Base-by-base conservation (phyloP, 1,284 basidiomycete species). In the Heterobasidion occidentale region DNA sequence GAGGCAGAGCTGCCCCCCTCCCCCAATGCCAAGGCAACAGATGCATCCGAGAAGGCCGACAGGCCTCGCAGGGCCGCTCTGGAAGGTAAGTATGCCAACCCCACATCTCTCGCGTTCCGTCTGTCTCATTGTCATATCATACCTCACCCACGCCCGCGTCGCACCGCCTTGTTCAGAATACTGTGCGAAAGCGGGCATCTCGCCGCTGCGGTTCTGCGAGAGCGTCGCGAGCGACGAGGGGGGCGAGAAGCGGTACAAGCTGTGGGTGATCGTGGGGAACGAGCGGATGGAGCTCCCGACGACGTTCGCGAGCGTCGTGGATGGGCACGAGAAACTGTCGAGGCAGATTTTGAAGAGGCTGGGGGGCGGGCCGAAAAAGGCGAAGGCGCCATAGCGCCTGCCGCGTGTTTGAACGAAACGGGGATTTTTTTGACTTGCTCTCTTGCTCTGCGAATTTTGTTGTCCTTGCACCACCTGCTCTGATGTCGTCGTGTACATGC, bases 251-350 rank as follows among this genome's bases (percentile, higher is more conserved):
- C 63, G 60, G 49, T 70, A 68, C 59, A 70, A 69, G 44, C 73
- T 75, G 7, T 78, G 76, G 76, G 67, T 77, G 17, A 64, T 74
- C 48, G 65, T 78, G 48, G 76, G 71, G 9, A 67, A 65, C 56
- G 72, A 74, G 57, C 66, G 68, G 51, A 66, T 73, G 53, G 76
- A 78, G 61, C 65, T 77, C 8, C 73, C 71, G 36, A 64, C 62
- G 42, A 61, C 58, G 48, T 77, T 75, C 54, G 52, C 38, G 49
- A 69, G 61, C 27, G 60, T 67, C 38, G 67, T 68, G 38, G 69
- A 71, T 54, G 74, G 75, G 19, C 63, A 69, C 51, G 67, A 77
- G 58, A 65, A 68, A 20, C 66, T 77, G 14, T 70, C 75, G 35
- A 70, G 67, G 63, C 69, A 72, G 60, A 73, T 77, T 46, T 56